phyloP scores from a whole-genome alignment of 371 early-diverging fungal species.

The Nematocida sp. region DNA sequence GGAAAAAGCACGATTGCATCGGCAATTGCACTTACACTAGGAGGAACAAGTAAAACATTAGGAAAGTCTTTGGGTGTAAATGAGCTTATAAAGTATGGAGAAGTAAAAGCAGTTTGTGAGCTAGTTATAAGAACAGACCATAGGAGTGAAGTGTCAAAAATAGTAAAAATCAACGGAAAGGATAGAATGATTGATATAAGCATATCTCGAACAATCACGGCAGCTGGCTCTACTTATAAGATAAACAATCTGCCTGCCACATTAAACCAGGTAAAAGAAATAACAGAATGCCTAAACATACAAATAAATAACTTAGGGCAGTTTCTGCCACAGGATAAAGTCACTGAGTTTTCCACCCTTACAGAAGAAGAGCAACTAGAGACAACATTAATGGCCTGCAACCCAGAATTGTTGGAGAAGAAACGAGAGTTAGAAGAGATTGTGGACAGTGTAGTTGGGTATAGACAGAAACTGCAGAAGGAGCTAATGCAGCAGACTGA shows the following conservation, averaged over 20 bases:
- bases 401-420: slow-evolving; percentile 48
- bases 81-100: slow-evolving; percentile 68
- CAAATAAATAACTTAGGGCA: slow-evolving; percentile 67
- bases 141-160: background rate
- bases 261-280: slow-evolving; percentile 42
- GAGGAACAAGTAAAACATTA: slow-evolving; percentile 77
- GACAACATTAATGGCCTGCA: slow-evolving; percentile 45
- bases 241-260: slow-evolving; percentile 55
- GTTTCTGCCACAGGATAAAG: slow-evolving; percentile 71
- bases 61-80: slow-evolving; percentile 64
- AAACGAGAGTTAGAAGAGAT: slow-evolving; percentile 45
- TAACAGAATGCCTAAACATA: slow-evolving; percentile 59
- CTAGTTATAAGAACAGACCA: slow-evolving; percentile 32
- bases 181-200: slow-evolving; percentile 32
- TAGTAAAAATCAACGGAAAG: slow-evolving; percentile 29
- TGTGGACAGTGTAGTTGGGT: background rate
- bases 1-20: slow-evolving; percentile 95
- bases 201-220: slow-evolving; percentile 46
- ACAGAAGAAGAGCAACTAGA: slow-evolving; percentile 65
- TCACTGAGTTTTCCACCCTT: slow-evolving; percentile 68
- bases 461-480: slow-evolving; percentile 35
- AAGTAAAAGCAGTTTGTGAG: slow-evolving; percentile 54
- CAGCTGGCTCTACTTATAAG: slow-evolving; percentile 58
- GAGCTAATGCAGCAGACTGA: slow-evolving; percentile 29
- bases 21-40: slow-evolving; percentile 89